Percentiles rank a stretch among this genome's conserved stretches.
These are phyloP conservation scores for Condylostoma magnum DNA, from an alignment of 169 alveolate species.

Conservation along the genomic window DNA sequence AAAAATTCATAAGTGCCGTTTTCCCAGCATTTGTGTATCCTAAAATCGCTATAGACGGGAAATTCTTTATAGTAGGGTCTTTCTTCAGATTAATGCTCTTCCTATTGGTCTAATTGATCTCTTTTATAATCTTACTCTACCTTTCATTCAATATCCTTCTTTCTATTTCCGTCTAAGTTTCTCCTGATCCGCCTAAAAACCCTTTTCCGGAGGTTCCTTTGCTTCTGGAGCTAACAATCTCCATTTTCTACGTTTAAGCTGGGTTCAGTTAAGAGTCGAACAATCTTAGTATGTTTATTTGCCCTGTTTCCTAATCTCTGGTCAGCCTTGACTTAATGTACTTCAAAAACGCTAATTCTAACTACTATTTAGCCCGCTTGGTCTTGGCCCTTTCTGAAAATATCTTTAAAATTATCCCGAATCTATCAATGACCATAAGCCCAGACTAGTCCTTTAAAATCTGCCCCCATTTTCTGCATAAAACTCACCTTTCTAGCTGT, in stretches of 20 bases:
- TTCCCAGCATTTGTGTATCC: conserved; percentile 93
- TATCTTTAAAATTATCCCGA: conserved; percentile 77
- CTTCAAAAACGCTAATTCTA: conserved; percentile 78
- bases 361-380: conserved; percentile 60
- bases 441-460: neutral
- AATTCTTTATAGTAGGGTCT: conserved; percentile 28
- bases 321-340: conserved; percentile 69
- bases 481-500: conserved; percentile 69
- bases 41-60: conserved; percentile 79
- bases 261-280: conserved; percentile 40
- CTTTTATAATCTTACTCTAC: conserved; percentile 59
- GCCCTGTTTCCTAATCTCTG: conserved; percentile 71
- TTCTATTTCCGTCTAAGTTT: conserved; percentile 69
- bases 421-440: conserved; percentile 77
- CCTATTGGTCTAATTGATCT: conserved; percentile 38
- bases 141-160: conserved; percentile 63
- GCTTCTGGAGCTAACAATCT: conserved; percentile 66
- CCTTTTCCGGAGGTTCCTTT: conserved; percentile 65
- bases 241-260: conserved; percentile 36
- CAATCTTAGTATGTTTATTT: conserved; percentile 36
- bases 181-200: conserved; percentile 77
- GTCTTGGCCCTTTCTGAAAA: conserved; percentile 80
- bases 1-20: conserved; percentile 84
- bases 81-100: conserved; percentile 43
- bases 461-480: conserved; percentile 12